A percentile compares a stretch with the other conserved stretches of the same genome.
These are phyloP conservation scores for Schizochytrium sp. DNA, from an alignment of 108 stramenopile genomes.

Conservation along the genomic window DNA sequence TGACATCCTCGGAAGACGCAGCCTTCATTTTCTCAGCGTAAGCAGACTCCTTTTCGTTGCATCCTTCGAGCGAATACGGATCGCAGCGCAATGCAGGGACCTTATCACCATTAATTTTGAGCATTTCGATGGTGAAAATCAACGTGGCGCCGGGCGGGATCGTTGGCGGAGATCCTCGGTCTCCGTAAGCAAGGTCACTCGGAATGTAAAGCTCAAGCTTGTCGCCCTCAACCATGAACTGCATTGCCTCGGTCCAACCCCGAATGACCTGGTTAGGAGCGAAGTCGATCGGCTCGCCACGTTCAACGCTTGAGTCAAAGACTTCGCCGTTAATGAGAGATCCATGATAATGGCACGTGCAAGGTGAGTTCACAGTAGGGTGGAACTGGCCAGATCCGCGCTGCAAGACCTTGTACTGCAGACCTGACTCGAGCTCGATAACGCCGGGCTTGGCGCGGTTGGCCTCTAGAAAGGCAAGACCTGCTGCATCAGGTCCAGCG, in stretches of 20 bases:
- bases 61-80: constrained; percentile 23
- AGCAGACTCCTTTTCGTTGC: constrained; percentile 12
- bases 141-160: constrained; percentile 63
- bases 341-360: constrained; percentile 90
- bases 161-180: constrained; percentile 65
- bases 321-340: constrained; percentile 86
- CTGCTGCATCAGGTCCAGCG: constrained; percentile 78
- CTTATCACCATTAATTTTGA: constrained; percentile 26
- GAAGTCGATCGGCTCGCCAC: constrained; percentile 86
- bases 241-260: constrained; percentile 80
- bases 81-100: constrained; percentile 53
- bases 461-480: constrained; percentile 80
- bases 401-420: constrained; percentile 86
- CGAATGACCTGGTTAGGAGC: constrained; percentile 92
- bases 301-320: constrained; percentile 87
- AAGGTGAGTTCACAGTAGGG: constrained; percentile 80
- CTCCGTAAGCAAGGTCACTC: constrained; percentile 67
- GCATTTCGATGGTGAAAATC: constrained; percentile 65
- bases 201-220: constrained; percentile 59
- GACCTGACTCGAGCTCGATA: constrained; percentile 80
- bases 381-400: constrained; percentile 78
- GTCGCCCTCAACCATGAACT: constrained; percentile 62
- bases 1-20: neutral
- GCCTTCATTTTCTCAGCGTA: neutral
- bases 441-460: constrained; percentile 87